Percentiles rank a stretch among this genome's conserved stretches.
These are phyloP conservation scores for Apophysomyces ossiformis DNA, from an alignment of 371 early-diverging fungal genomes.

Conservation along the genomic window DNA sequence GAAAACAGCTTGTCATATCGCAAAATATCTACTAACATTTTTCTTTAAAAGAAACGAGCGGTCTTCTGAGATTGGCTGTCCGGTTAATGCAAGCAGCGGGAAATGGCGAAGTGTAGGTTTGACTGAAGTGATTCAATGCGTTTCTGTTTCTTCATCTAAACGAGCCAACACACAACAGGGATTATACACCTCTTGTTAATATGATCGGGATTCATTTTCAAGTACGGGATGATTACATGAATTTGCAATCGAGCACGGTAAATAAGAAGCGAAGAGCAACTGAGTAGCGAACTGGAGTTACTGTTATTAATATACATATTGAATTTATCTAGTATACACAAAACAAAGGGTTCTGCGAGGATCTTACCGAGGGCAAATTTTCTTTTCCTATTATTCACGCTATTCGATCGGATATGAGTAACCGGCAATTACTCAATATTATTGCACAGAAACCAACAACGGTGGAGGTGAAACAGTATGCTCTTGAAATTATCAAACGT, in stretches of 20 bases:
- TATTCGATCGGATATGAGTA: constrained; percentile 63
- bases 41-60: constrained; percentile 81
- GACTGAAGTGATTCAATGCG: background rate
- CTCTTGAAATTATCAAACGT: constrained; percentile 77
- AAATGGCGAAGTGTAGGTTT: constrained; percentile 48
- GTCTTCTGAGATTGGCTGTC: constrained; percentile 88
- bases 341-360: constrained; percentile 96
- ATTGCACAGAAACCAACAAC: constrained; percentile 83
- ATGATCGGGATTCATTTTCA: constrained; percentile 92
- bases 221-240: constrained; percentile 95
- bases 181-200: constrained; percentile 82
- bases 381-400: constrained; percentile 93
- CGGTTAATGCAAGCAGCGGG: constrained; percentile 84
- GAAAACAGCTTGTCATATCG: too few species aligned
- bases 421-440: constrained; percentile 78
- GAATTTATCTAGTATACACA: constrained; percentile 68
- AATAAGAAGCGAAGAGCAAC: constrained; percentile 2
- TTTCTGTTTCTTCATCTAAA: background rate
- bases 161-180: constrained; percentile 32
- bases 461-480: constrained; percentile 86
- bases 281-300: background rate
- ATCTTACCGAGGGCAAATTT: constrained; percentile 96
- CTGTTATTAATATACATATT: too few species aligned
- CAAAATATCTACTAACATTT: too few species aligned
- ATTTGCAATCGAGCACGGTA: constrained; percentile 82